phyloP scores from a whole-genome alignment of 345 rosid species.

The Dovyalis caffra region DNA sequence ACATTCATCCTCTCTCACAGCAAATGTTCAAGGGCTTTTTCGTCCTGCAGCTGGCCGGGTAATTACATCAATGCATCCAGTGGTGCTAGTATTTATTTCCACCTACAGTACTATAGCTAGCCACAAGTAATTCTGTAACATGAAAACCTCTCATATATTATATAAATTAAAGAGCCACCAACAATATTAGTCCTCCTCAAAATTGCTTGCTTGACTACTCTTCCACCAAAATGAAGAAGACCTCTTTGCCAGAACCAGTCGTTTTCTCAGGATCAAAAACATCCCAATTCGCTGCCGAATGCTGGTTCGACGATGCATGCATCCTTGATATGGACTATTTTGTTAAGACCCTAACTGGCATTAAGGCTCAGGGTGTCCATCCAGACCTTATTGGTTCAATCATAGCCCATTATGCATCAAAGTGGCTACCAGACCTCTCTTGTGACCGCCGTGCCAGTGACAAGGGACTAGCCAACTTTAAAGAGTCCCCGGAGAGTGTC shows the following conservation, averaged over 20 bases:
- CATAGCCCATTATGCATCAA: conserved; percentile 76
- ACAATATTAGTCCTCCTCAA: not conserved
- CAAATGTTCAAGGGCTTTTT: not conserved
- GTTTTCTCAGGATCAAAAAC: conserved; percentile 30
- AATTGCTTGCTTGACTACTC: not conserved
- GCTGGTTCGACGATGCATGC: conserved; percentile 72
- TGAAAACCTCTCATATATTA: not conserved
- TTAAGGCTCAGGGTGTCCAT: conserved; percentile 77
- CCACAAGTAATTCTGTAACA: not conserved
- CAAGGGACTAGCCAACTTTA: conserved; percentile 20
- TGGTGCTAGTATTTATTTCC: too few relatives aligned
- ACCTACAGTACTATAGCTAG: not conserved
- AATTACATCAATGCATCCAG: too few relatives aligned
- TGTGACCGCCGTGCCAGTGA: conserved; percentile 3
- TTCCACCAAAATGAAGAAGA: conserved; percentile 42
- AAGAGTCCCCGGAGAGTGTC: conserved; percentile 50
- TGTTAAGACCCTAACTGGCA: conserved; percentile 63
- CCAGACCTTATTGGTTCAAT: conserved; percentile 82
- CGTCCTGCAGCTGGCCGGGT: not conserved
- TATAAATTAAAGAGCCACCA: not conserved
- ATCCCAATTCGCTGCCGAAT: conserved; percentile 28
- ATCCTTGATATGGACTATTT: conserved; percentile 79
- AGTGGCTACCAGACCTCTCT: conserved; percentile 80
- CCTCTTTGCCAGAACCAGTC: conserved; percentile 36
- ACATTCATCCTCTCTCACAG: too few relatives aligned